Base-by-base conservation (phyloP, 2,329 filamentous ascomycete genomes). In the Ophiocordyceps unilateralis region DNA sequence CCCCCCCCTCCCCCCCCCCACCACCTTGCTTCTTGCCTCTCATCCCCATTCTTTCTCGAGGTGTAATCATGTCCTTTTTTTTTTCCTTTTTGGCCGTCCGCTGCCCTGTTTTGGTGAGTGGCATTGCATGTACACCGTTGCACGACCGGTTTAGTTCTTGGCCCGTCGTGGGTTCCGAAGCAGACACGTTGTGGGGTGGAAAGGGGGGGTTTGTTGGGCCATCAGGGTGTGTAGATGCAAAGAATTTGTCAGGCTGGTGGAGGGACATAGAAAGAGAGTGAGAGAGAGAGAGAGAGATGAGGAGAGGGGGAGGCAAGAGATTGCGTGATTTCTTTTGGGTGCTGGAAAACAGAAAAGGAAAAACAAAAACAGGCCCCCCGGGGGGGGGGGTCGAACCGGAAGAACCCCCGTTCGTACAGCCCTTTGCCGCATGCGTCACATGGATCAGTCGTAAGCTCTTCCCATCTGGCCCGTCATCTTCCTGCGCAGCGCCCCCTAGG, bases 401-500 rank as follows among this genome's bases (percentile, higher is more conserved):
- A n/a, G 10, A 12, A 9, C 14, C 26, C 10, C 14, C 26, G 14
- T 28, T 12, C 15, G n/a, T 17, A 34, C 5, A 34, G n/a, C n/a
- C n/a, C 26, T 28, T 9, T 28, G 24, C 34, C 15, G 38, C 20
- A 34, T 28, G 41, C 32, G 26, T 42, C 32, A 36, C 24, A 26
- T 39, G 39, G 17, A 39, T 32, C n/a, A 19, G 36, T 44, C 34
- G n/a, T 41, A 17, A 20, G 36, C 22, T 24, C 40, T 44, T 41
- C 41, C 32, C n/a, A 22, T 38, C 26, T 38, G 41, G 47, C 44
- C 44, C 20, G n/a, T 30, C 41, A 42, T 43, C 44, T 39, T 50
- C 46, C 44, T 41, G 21, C 47, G 46, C 28, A 53, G 46, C 40
- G 48, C 49, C 44, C 45, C 48, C 53, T 56, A 60, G 42, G 57